phyloP scores from a whole-genome alignment of 202 grass and related monocot species.

The Bolboschoenoplectus hybrid region DNA sequence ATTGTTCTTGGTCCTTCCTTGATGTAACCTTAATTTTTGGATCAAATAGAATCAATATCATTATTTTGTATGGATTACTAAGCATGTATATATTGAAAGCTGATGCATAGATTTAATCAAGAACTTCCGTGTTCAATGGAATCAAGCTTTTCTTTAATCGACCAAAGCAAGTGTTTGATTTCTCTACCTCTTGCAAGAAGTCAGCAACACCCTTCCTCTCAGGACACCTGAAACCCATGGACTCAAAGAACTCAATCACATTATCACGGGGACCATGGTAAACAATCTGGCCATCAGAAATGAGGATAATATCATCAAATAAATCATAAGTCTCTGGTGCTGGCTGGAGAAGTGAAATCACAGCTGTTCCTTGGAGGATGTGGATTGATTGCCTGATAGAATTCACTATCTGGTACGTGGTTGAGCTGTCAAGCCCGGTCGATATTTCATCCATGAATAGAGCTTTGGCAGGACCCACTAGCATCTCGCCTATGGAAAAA shows the following conservation, averaged over 20 bases:
- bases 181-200: conserved; percentile 76
- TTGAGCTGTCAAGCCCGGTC: conserved; percentile 78
- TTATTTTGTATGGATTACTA: background rate
- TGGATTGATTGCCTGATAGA: conserved; percentile 71
- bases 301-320: conserved; percentile 72
- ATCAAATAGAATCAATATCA: background rate
- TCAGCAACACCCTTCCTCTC: conserved; percentile 72
- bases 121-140: background rate
- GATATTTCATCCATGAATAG: conserved; percentile 88
- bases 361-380: conserved; percentile 61
- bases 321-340: conserved; percentile 70
- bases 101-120: background rate
- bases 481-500: conserved; percentile 60
- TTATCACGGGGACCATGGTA: conserved; percentile 67
- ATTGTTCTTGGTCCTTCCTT: conserved; percentile 70
- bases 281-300: conserved; percentile 68
- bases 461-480: conserved; percentile 67
- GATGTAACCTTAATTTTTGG: conserved; percentile 61
- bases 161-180: conserved; percentile 22
- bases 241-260: conserved; percentile 75
- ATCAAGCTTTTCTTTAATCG: background rate
- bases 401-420: conserved; percentile 75
- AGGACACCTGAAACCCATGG: conserved; percentile 64
- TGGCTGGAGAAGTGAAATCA: conserved; percentile 71
- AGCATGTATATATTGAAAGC: conserved; percentile 19